Percentiles rank a stretch among this genome's conserved stretches.
Evolutionary conservation across 2,329 filamentous ascomycete species (phyloP).

Genomic region (Penicillium sp.): DNA sequence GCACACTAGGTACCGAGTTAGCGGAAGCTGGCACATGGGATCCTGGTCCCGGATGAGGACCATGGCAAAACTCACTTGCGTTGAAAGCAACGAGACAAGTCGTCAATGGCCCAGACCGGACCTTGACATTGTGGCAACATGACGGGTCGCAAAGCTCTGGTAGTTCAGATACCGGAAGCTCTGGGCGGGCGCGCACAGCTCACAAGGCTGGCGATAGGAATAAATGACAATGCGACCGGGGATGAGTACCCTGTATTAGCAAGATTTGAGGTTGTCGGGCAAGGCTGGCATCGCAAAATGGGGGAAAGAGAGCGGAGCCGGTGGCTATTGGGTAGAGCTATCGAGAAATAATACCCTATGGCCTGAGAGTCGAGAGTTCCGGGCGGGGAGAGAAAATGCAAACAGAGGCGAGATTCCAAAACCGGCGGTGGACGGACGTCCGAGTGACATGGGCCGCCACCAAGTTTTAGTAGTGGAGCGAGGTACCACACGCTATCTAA

Average conservation of each 20-base stretch:
- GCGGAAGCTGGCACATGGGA: not conserved
- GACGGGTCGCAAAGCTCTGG: conserved; percentile 14
- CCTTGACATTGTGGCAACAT: conserved; percentile 61
- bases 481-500: conserved; percentile 9
- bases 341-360: too few relatives aligned
- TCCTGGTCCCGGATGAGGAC: not conserved
- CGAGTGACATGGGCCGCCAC: conserved; percentile 19
- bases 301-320: not conserved
- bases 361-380: not conserved
- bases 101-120: conserved; percentile 62
- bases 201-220: conserved; percentile 3
- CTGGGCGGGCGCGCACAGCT: conserved; percentile 7
- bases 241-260: conserved; percentile 15
- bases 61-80: conserved; percentile 46
- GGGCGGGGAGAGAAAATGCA: conserved; percentile 2
- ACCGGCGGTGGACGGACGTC: conserved; percentile 17
- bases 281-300: conserved; percentile 28
- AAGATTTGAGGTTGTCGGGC: conserved; percentile 21
- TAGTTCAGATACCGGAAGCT: conserved; percentile 13
- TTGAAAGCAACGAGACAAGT: conserved; percentile 64
- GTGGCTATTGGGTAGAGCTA: not conserved
- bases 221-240: conserved; percentile 10
- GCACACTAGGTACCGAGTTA: conserved; percentile 57
- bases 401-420: conserved; percentile 15
- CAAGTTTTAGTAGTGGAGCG: conserved; percentile 7